A percentile compares a stretch with the other conserved stretches of the same genome.
phyloP scores from a whole-genome alignment of 345 rosid genomes.

The Boechera stricta region DNA sequence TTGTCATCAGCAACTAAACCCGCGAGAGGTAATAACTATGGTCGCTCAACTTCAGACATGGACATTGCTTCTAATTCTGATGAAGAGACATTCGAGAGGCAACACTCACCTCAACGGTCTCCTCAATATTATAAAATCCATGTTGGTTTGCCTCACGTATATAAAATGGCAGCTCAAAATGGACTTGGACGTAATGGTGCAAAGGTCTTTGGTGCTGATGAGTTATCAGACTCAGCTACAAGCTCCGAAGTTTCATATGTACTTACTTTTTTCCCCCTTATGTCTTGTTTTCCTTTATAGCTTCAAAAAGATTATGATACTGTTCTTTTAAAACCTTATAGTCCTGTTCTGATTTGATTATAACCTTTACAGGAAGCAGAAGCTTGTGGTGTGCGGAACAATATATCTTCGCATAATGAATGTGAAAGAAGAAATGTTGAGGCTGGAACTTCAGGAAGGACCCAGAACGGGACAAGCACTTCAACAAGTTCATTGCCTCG shows the following conservation, averaged over 20 bases:
- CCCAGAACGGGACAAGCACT: slow-evolving; percentile 48
- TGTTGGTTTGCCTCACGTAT: slow-evolving; percentile 38
- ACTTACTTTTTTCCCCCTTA: not conserved
- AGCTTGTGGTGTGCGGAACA: slow-evolving; percentile 47
- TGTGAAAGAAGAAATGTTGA: slow-evolving; percentile 54
- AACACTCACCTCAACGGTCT: slow-evolving; percentile 56
- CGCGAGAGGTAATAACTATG: slow-evolving; percentile 45
- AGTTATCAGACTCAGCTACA: slow-evolving; percentile 64
- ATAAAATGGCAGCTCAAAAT: slow-evolving; percentile 37
- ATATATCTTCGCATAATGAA: slow-evolving; percentile 45
- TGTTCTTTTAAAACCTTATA: not conserved
- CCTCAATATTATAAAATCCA: slow-evolving; percentile 58
- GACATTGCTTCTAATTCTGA: slow-evolving; percentile 66
- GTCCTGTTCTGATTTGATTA: not conserved
- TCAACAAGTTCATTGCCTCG: slow-evolving; percentile 53
- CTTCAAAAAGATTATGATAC: slow-evolving; percentile 30
- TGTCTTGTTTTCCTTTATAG: not conserved
- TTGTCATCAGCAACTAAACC: slow-evolving; percentile 46
- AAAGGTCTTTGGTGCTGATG: slow-evolving; percentile 48
- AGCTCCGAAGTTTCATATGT: slow-evolving; percentile 65
- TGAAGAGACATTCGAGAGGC: slow-evolving; percentile 55
- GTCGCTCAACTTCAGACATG: slow-evolving; percentile 69
- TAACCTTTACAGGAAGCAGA: slow-evolving; percentile 56
- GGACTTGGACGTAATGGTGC: slow-evolving; percentile 43
- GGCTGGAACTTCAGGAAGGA: slow-evolving; percentile 54